Evolutionary conservation across 768 basidiomycete genomes (phyloP), one percentile per base, ranked within the genome.

Genomic region (Suillus bovinus): DNA sequence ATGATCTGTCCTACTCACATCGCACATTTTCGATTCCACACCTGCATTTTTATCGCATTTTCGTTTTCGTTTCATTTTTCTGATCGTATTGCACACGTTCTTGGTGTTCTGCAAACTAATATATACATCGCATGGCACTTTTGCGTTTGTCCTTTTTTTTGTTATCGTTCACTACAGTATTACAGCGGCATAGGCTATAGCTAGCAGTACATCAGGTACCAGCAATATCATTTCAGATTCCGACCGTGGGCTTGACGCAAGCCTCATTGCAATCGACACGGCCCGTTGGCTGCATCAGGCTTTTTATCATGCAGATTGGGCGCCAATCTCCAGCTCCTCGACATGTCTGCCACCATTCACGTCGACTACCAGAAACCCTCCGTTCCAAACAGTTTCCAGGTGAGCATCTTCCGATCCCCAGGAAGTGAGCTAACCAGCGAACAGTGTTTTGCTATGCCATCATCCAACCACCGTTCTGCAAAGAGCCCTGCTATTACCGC

Each of bases 361-460:
- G 14, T 7, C 0, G 20, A 44, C 10, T 9, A n/a, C n/a, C 42
- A 42, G 41, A n/a, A 42, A 42, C 20, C 20, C 9, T 42, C 41
- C 7, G 4, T 42, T 20, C 41, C 46, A 14, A 11, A 24, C 14
- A 14, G 46, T 24, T 79, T 80, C 68, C 70, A 75, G n/a, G 91
- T 90, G 87, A 89, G 89, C 60, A 81, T 88, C 63, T 91, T 91
- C 70, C 76, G 78, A 0, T 83, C 87, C 0, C 70, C 79, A 16
- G 76, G 77, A 1, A 69, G 75, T 64, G 88, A 88, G 73, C 81
- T 88, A 61, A 84, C 81, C 54, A 89, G 88, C 70, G 88, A 90
- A 47, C 89, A 91, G 59, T 85, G 89, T 1, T 91, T 84, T 69
- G 67, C 82, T 38, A 42, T 73, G 1, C 74, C 20, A 4, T 42